Evolutionary conservation across 2,329 filamentous ascomycete genomes (phyloP).

Genomic region (Leptodontidium sp.): DNA sequence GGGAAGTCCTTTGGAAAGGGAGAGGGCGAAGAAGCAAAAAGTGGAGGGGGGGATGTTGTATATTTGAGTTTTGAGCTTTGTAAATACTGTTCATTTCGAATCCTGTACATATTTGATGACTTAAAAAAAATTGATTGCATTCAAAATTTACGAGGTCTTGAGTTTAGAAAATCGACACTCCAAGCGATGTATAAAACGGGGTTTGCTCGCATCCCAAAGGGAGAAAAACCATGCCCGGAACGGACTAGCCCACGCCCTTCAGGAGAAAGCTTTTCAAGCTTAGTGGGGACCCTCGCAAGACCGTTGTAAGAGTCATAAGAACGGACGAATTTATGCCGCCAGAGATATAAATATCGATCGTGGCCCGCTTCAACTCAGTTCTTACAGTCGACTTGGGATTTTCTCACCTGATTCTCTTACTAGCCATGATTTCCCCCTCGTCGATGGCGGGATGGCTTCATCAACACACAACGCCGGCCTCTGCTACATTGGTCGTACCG

Average conservation of each 20-base stretch:
- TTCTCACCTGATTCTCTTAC: no score
- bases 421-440: no score
- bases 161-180: no score
- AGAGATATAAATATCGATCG: not conserved
- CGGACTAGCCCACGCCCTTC: constrained; percentile 1
- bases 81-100: no score
- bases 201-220: not conserved
- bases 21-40: not conserved
- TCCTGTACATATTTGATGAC: not conserved
- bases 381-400: no score
- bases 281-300: not conserved
- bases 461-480: no score
- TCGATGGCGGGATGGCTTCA: no score
- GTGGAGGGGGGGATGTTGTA: no score
- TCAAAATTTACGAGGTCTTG: not conserved
- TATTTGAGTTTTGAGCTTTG: not conserved
- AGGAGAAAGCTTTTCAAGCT: not conserved
- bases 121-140: not conserved
- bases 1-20: not conserved
- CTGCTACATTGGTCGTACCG: no score
- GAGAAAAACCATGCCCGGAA: not conserved
- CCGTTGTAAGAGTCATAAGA: not conserved
- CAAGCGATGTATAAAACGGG: no score
- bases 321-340: not conserved
- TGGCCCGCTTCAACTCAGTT: not conserved